A percentile compares a stretch with the other conserved stretches of the same genome.
Conservation (phyloP, 192 early-diverging fungal genomes). For the Coemansia sp. region DNA sequence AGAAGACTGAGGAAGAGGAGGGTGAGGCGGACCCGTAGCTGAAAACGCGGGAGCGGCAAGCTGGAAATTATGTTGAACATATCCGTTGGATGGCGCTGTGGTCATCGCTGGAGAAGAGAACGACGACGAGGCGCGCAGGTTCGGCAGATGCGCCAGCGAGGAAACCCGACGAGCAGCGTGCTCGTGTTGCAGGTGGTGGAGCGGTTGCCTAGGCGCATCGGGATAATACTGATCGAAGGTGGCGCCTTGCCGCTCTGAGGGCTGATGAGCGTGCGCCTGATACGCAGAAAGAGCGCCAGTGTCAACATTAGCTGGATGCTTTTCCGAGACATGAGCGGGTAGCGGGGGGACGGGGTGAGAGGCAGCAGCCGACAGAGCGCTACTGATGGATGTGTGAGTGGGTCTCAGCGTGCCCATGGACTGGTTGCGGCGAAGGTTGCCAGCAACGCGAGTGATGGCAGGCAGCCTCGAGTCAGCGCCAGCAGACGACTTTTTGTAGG, state of each 20-base stretch:
- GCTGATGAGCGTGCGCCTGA: not conserved
- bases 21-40: too few species aligned
- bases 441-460: conserved; percentile 4
- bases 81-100: not conserved
- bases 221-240: not conserved
- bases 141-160: conserved; percentile 49
- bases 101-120: not conserved
- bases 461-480: not conserved
- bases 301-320: not conserved
- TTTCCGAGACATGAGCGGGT: not conserved
- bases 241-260: not conserved
- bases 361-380: not conserved
- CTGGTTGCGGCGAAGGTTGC: conserved; percentile 49
- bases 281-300: not conserved
- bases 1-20: not conserved
- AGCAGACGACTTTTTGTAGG: not conserved
- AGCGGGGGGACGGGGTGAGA: not conserved
- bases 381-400: not conserved
- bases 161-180: conserved; percentile 44
- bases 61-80: not conserved
- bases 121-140: conserved; percentile 13
- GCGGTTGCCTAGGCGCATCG: conserved; percentile 14
- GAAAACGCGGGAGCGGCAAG: not conserved
- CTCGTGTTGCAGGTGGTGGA: conserved; percentile 34
- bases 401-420: conserved; percentile 45